These are phyloP conservation scores for Polygonum maritimum DNA, from an alignment of 148 eudicot genomes.

Conservation along the genomic window DNA sequence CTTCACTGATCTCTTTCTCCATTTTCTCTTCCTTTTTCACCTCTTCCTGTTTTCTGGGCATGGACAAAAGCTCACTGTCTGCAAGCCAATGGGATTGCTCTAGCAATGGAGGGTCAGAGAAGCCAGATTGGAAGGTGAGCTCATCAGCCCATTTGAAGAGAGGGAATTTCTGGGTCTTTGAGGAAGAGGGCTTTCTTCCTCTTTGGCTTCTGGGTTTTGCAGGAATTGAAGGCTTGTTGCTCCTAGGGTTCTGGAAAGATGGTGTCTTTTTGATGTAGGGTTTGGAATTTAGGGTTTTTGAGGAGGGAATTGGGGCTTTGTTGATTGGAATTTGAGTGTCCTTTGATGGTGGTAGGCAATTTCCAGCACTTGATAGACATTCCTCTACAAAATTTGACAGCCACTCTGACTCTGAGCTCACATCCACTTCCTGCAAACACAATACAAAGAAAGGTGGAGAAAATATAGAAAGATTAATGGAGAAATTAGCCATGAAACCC, in stretches of 20 bases:
- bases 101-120: constrained; percentile 32
- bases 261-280: not conserved
- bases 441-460: not conserved
- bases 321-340: constrained; percentile 2
- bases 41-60: constrained; percentile 19
- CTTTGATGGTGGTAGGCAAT: constrained; percentile 18
- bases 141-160: constrained; percentile 14
- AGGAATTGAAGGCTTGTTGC: not conserved
- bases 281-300: not conserved
- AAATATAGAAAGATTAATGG: not conserved
- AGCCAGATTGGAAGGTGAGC: not conserved
- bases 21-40: not conserved
- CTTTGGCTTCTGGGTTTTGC: constrained; percentile 30
- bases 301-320: not conserved
- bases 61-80: constrained; percentile 32
- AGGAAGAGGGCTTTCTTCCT: not conserved
- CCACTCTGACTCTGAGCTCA: constrained; percentile 30
- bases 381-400: constrained; percentile 33
- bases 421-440: constrained; percentile 24
- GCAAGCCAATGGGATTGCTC: constrained; percentile 37
- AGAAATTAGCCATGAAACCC: not conserved
- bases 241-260: constrained; percentile 7
- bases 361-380: constrained; percentile 32
- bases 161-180: constrained; percentile 18
- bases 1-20: constrained; percentile 10